These are phyloP conservation scores for Magnaporthiopsis rhizophila DNA, from an alignment of 2,329 filamentous ascomycete species.

Conservation along the genomic window DNA sequence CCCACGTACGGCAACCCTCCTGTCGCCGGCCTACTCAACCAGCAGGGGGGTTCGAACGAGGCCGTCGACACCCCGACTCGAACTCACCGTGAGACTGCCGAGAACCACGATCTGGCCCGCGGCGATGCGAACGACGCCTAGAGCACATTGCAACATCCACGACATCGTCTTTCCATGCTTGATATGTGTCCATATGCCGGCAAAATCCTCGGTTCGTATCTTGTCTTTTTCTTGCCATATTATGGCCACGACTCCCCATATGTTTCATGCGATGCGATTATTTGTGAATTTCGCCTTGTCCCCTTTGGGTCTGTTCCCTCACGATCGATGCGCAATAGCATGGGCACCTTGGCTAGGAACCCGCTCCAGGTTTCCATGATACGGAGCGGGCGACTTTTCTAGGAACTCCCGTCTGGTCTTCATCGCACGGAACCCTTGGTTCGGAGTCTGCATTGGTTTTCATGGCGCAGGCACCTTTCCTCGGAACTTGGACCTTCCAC, in stretches of 20 bases:
- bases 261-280: background rate
- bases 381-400: background rate
- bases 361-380: background rate
- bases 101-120: background rate
- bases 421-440: background rate
- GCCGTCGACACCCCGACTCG: constrained; percentile 1
- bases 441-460: background rate
- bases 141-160: background rate
- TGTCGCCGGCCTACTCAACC: background rate
- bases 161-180: background rate
- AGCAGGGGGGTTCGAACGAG: background rate
- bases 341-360: too few species aligned
- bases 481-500: too few species aligned
- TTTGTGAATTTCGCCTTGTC: background rate
- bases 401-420: background rate
- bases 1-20: background rate
- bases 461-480: background rate
- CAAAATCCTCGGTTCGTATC: background rate
- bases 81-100: background rate
- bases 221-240: background rate
- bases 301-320: background rate
- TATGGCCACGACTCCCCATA: background rate
- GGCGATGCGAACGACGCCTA: background rate
- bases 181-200: background rate
- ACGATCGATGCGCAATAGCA: too few species aligned